These are phyloP conservation scores for Neoboletus subvelutipes DNA, from an alignment of 768 basidiomycete genomes.

Conservation along the genomic window DNA sequence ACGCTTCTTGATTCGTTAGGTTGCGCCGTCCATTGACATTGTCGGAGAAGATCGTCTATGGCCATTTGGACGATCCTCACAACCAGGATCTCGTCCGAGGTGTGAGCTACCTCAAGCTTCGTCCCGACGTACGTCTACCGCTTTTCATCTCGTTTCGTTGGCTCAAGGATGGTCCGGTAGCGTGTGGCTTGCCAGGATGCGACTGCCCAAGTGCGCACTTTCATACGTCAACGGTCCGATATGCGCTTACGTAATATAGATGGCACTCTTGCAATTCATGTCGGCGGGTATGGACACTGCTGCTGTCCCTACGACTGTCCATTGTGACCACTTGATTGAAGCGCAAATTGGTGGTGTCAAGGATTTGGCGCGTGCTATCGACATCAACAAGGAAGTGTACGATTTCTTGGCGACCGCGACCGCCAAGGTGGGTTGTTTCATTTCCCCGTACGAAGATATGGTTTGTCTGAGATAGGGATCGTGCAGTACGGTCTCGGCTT, in stretches of 20 bases:
- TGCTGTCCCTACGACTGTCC: slow-evolving; percentile 96
- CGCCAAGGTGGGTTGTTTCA: slow-evolving; percentile 62
- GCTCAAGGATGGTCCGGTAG: slow-evolving; percentile 36
- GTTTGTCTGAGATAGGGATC: neutral
- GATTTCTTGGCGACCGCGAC: slow-evolving; percentile 98
- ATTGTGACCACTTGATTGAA: slow-evolving; percentile 99
- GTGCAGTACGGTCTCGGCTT: slow-evolving; percentile 94
- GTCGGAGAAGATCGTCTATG: slow-evolving; percentile 97
- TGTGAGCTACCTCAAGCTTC: slow-evolving; percentile 92
- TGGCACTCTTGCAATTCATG: slow-evolving; percentile 99
- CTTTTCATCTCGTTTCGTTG: neutral
- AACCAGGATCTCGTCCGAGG: slow-evolving; percentile 91
- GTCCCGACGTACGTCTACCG: slow-evolving; percentile 80
- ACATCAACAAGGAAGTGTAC: slow-evolving; percentile 98
- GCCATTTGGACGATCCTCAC: slow-evolving; percentile 93
- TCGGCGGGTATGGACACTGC: slow-evolving; percentile 98
- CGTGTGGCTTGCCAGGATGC: slow-evolving; percentile 92
- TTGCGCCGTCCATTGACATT: slow-evolving; percentile 87
- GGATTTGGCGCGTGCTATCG: slow-evolving; percentile 89
- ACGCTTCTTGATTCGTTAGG: slow-evolving; percentile 38
- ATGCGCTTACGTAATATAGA: slow-evolving; percentile 53
- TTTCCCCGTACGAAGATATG: neutral
- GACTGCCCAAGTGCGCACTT: slow-evolving; percentile 79
- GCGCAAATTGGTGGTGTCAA: slow-evolving; percentile 92
- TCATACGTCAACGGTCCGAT: no score